A percentile compares a stretch with the other conserved stretches of the same genome.
These are phyloP conservation scores for Botrytis sinoallii DNA, from an alignment of 2,329 filamentous ascomycete species.

Conservation along the genomic window DNA sequence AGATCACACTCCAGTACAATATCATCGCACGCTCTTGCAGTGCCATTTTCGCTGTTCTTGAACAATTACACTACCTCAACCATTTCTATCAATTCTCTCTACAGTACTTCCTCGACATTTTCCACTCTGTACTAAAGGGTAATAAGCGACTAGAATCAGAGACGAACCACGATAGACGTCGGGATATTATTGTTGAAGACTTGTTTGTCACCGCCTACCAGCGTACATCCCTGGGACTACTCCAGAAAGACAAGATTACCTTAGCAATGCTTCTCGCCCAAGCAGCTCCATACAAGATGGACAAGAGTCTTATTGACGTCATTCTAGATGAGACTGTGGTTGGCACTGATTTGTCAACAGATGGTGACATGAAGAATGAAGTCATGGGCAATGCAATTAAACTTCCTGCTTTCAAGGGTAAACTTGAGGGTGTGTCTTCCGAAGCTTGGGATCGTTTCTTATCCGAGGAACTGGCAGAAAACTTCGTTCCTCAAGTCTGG, in stretches of 20 bases:
- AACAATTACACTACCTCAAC: slow-evolving; percentile 96
- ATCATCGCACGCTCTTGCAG: slow-evolving; percentile 93
- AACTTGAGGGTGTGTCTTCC: slow-evolving; percentile 59
- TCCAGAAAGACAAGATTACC: slow-evolving; percentile 92
- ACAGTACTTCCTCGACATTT: slow-evolving; percentile 97
- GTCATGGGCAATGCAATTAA: slow-evolving; percentile 66
- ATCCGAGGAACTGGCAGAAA: slow-evolving; percentile 80
- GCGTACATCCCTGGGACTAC: slow-evolving; percentile 84
- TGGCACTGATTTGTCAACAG: slow-evolving; percentile 74
- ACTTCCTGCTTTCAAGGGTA: slow-evolving; percentile 70
- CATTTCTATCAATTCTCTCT: slow-evolving; percentile 99
- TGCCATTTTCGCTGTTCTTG: slow-evolving; percentile 92
- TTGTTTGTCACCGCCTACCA: slow-evolving; percentile 90
- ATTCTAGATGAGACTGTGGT: slow-evolving; percentile 76
- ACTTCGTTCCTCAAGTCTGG: slow-evolving; percentile 75
- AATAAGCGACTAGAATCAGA: slow-evolving; percentile 71
- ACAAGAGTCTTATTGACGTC: slow-evolving; percentile 81
- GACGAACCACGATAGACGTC: slow-evolving; percentile 72
- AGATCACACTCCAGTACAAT: slow-evolving; percentile 90
- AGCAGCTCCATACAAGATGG: slow-evolving; percentile 94
- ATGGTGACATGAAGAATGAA: slow-evolving; percentile 61
- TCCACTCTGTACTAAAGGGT: slow-evolving; percentile 81
- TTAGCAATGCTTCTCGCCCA: slow-evolving; percentile 93
- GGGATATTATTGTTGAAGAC: slow-evolving; percentile 86
- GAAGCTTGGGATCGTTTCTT: slow-evolving; percentile 80